Percentiles rank a stretch among this genome's conserved stretches.
These are phyloP conservation scores for Apiospora hydei DNA, from an alignment of 2,329 filamentous ascomycete genomes.

Conservation along the genomic window DNA sequence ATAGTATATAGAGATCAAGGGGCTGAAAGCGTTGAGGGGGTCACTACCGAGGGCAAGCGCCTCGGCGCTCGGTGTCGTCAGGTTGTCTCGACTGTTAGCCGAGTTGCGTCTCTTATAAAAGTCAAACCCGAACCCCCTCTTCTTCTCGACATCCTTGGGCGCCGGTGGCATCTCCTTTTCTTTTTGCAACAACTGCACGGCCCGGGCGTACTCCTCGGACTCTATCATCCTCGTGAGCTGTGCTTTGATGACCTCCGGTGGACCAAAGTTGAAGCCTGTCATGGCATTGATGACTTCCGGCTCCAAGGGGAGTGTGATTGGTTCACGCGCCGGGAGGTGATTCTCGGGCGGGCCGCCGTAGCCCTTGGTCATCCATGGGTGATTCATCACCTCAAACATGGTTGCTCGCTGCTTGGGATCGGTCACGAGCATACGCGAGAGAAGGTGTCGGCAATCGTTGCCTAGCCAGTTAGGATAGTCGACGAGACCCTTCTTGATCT, in stretches of 20 bases:
- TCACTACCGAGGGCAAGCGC: constrained; percentile 83
- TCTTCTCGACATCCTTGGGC: constrained; percentile 77
- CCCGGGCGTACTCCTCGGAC: constrained; percentile 91
- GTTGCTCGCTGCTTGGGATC: constrained; percentile 87
- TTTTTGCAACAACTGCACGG: constrained; percentile 73
- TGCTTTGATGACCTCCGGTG: constrained; percentile 80
- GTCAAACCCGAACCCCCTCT: constrained; percentile 86
- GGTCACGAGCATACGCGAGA: constrained; percentile 94
- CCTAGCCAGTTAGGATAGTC: constrained; percentile 96
- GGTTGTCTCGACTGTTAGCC: constrained; percentile 84
- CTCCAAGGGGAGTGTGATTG: constrained; percentile 85
- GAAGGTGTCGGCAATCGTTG: constrained; percentile 88
- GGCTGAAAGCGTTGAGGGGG: constrained; percentile 91
- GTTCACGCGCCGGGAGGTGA: constrained; percentile 82
- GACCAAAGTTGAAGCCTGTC: constrained; percentile 97
- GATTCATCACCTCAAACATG: constrained; percentile 89
- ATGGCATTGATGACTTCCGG: constrained; percentile 86
- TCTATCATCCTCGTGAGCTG: constrained; percentile 88
- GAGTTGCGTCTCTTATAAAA: constrained; percentile 97
- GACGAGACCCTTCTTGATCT: constrained; percentile 96
- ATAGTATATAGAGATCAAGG: constrained; percentile 92
- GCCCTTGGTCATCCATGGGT: constrained; percentile 95
- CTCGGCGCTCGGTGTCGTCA: constrained; percentile 85
- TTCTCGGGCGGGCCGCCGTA: constrained; percentile 89
- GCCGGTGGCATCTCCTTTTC: constrained; percentile 68